Percentiles rank a stretch among this genome's conserved stretches.
phyloP scores from a whole-genome alignment of 2,329 filamentous ascomycete genomes.

The Cytospora mali region DNA sequence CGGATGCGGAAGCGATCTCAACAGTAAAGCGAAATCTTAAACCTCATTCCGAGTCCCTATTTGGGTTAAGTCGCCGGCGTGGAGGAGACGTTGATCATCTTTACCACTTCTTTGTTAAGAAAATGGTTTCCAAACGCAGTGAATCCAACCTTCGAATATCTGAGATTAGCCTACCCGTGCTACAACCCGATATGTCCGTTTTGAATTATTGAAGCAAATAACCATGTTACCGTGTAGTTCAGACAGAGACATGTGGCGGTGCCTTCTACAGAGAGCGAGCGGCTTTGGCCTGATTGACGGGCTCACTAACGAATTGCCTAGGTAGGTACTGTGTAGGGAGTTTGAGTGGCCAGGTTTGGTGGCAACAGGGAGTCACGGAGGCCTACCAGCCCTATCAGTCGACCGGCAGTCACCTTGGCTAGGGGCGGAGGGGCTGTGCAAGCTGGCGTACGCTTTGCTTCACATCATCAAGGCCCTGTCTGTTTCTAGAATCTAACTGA shows the following conservation, averaged over 20 bases:
- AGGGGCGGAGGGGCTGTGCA: conserved; percentile 17
- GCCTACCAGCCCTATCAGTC: background rate
- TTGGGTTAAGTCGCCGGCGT: conserved; percentile 52
- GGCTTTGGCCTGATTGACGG: background rate
- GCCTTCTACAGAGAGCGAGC: background rate
- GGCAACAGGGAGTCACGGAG: background rate
- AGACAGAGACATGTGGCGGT: background rate
- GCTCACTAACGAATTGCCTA: background rate
- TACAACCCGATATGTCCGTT: too few relatives aligned
- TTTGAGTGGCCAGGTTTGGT: background rate
- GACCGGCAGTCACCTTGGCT: background rate
- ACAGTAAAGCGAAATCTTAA: conserved; percentile 44
- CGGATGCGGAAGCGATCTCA: conserved; percentile 36
- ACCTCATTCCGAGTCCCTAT: conserved; percentile 47
- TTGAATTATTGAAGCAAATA: too few relatives aligned
- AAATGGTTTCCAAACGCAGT: background rate
- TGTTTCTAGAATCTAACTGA: conserved; percentile 16
- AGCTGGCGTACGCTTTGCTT: conserved; percentile 10
- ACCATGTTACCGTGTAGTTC: too few relatives aligned
- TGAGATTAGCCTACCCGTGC: too few relatives aligned
- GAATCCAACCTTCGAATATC: too few relatives aligned
- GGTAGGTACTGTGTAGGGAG: too few relatives aligned
- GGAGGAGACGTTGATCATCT: conserved; percentile 40
- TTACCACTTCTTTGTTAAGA: background rate
- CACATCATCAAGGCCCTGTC: conserved; percentile 4